Base-by-base conservation (phyloP, 371 early-diverging fungal species). In the Mucor mucedo region DNA sequence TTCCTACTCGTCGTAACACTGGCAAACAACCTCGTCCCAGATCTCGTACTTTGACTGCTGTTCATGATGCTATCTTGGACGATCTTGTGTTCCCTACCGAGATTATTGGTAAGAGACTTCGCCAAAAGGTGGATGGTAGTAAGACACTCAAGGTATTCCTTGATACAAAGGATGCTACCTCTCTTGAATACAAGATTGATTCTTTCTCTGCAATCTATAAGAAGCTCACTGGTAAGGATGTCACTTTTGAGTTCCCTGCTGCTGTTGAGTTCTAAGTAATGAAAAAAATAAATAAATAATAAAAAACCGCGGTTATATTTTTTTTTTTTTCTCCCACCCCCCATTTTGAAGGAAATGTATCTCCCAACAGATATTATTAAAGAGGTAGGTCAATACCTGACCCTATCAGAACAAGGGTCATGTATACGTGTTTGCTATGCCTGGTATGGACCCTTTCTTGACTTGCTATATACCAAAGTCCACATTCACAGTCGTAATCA, bases 1-100 rank as follows among this genome's bases (percentile, higher is more conserved):
- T 92, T 87, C 97, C 96, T 62, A 85, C 89, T 72, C 94, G 94
- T 78, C 87, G 86, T 68, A 84, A 90, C 68, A 91, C 94, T 77
- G 88, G 87, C 70, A 91, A 90, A 84, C 97, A 97, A 83, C 79
- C 85, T 70, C 93, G 98, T 74, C 98, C 98, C 69, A 90, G 95
- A 75, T 91, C 93, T 72, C 96, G 98, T 80, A 97, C 98, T 62
- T 87, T 96, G 78, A 96, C 97, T 68, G 81, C 92, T 66, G 98
- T 97, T 60, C 97, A 98, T 87, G 95, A 96, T 80, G 89, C 91
- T 77, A 87, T 95, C 79, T 83, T 97, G 70, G 97, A 97, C 75
- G 98, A 98, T 80, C 86, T 98, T 58, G 97, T 96, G 64, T 96
- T 84, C 93, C 98, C 98, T 70, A 95, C 96, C 76, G 97, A 98